Evolutionary conservation across 2,329 filamentous ascomycete species (phyloP).

Genomic region (Mollisia scopiformis): DNA sequence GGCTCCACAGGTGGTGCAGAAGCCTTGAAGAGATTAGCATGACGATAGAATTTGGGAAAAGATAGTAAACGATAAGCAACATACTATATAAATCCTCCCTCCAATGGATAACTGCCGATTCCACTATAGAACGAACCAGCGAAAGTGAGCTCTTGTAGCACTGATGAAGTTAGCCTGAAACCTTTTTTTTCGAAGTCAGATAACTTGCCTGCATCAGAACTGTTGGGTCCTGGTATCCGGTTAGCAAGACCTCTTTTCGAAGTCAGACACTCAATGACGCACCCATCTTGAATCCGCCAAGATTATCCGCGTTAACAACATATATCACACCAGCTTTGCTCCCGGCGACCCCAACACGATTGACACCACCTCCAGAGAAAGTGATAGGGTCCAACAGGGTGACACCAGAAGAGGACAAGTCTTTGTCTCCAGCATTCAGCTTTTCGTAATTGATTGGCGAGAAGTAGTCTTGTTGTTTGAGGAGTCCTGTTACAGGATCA

Average conservation of each 20-base stretch:
- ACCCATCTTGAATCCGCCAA: conserved; percentile 14
- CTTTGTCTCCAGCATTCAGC: conserved; percentile 14
- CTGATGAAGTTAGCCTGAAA: no score
- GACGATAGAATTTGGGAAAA: no score
- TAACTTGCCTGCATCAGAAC: no score
- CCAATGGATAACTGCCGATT: conserved; percentile 2
- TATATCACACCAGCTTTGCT: conserved; percentile 12
- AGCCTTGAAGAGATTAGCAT: no score
- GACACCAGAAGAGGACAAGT: conserved; percentile 11
- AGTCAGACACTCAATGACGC: no score
- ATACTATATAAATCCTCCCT: conserved; percentile 2
- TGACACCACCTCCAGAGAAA: conserved; percentile 13
- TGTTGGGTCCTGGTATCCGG: no score
- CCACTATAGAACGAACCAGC: conserved; percentile 7
- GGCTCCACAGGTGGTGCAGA: background rate
- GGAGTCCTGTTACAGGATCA: conserved; percentile 8
- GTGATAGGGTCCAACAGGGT: conserved; percentile 7
- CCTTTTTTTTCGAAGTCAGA: no score
- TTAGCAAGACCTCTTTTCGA: no score
- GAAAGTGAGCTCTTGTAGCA: conserved; percentile 11
- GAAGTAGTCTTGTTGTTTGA: conserved; percentile 16
- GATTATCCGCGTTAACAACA: conserved; percentile 14
- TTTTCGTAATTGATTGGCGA: conserved; percentile 8
- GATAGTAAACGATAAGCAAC: no score
- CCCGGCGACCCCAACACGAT: conserved; percentile 7